Evolutionary conservation across 1,139 yeast genomes (phyloP), one percentile per base, ranked within the genome.

Genomic region (Sugiyamaella pinicola): DNA sequence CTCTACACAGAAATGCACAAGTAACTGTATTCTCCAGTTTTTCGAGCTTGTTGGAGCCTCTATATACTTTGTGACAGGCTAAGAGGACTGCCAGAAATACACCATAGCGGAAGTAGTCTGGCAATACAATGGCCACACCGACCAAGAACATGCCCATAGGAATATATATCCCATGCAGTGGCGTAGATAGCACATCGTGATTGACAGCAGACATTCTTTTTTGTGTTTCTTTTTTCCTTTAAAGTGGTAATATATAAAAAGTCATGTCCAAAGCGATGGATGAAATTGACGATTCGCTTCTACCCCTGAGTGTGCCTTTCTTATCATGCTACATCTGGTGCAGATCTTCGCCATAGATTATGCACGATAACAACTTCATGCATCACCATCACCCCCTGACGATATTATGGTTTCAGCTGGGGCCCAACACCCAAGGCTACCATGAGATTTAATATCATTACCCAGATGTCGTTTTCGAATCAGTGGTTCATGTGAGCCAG

Each of bases 1-100:
- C 83, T 74, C 87, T 89, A 67, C 84, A 83, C 61, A 86, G 80
- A 66, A 91, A 76, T 55, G 93, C 93, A 76, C 88, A 90, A 65
- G 85, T 80, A 65, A 80, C 83, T 70, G 83, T 87, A 55, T 78
- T 77, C 58, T 80, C 84, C 38, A 84, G 81, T 61, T 78, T 77
- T 62, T 85, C 77, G 12, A 82, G 82, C 44, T 81, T 79, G 52
- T 74, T 49, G 10, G 58, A 12, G 15, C 58, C 60, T n/a, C 72
- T 58, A 53, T 55, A 62, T 42, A 68, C 57, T 57, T 69, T 69
- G 55, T 58, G 56, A 5, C 56, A 59, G 12, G 62, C 65, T 31
- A 69, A 58, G 10, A 54, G 33, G 3, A 58, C 26, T 7, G 69
- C 68, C 4, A 61, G 49, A 4, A 57, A 45, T 17, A 66, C 38